Evolutionary conservation across 139 green algal genomes (phyloP).

Genomic region (Monoraphidium neglectum): DNA sequence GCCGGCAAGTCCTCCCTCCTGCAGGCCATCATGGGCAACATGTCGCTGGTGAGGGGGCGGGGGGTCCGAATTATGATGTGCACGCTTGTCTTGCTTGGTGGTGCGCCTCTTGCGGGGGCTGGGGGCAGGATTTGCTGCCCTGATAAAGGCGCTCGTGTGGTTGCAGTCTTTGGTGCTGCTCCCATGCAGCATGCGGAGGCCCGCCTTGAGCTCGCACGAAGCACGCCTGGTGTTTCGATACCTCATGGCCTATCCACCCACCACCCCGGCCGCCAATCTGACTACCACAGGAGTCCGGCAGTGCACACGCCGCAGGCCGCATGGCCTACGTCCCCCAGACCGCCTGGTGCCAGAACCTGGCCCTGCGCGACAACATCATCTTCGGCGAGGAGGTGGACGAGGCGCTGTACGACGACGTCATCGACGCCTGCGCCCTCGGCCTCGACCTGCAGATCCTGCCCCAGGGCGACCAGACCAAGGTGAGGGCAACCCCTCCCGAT

Average conservation of each 20-base stretch:
- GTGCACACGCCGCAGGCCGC: constrained; percentile 33
- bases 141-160: too few relatives aligned
- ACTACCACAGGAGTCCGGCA: constrained; percentile 18
- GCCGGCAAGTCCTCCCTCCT: constrained; percentile 45
- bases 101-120: too few relatives aligned
- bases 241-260: neutral
- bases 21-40: constrained; percentile 60
- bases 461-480: constrained; percentile 42
- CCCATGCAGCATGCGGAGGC: too few relatives aligned
- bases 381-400: constrained; percentile 60
- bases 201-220: too few relatives aligned
- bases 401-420: constrained; percentile 48
- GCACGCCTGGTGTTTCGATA: too few relatives aligned
- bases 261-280: neutral
- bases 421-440: constrained; percentile 54
- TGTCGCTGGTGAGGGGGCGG: constrained; percentile 29
- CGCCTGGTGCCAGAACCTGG: constrained; percentile 78
- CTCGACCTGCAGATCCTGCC: constrained; percentile 62
- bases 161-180: too few relatives aligned
- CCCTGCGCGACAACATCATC: constrained; percentile 67
- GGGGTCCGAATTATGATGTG: neutral
- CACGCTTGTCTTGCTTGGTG: neutral
- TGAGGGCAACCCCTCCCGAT: too few relatives aligned
- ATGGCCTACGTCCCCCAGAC: constrained; percentile 60
- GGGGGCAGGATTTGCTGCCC: too few relatives aligned